Evolutionary conservation across 768 basidiomycete species (phyloP).

Genomic region (Pulveroboletus sp.): DNA sequence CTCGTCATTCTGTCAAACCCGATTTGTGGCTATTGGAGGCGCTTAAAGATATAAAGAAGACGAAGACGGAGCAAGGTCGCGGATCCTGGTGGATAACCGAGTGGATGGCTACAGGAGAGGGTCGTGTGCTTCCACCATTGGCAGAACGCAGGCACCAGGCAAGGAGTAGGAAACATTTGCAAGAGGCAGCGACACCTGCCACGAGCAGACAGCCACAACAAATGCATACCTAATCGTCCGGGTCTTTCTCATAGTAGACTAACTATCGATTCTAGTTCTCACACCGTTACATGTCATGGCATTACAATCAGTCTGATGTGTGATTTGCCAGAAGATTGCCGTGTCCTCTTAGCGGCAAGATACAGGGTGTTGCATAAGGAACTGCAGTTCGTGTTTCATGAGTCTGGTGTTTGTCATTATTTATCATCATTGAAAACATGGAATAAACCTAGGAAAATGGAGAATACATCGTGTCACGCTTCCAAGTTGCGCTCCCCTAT

Average conservation of each 20-base stretch:
- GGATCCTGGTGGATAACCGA: slow-evolving; percentile 27
- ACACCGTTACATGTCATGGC: background rate
- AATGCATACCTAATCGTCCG: slow-evolving; percentile 4
- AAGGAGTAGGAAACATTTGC: slow-evolving; percentile 2
- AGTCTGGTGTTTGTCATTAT: no score
- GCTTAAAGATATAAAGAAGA: slow-evolving; percentile 34
- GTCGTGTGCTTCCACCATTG: slow-evolving; percentile 17
- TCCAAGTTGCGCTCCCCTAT: no score
- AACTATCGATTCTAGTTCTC: background rate
- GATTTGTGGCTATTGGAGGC: slow-evolving; percentile 37
- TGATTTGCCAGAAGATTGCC: background rate
- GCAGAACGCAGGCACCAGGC: slow-evolving; percentile 14
- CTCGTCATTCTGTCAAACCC: slow-evolving; percentile 31
- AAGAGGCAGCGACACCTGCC: slow-evolving; percentile 1
- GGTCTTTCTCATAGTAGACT: slow-evolving; percentile 4
- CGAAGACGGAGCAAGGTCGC: slow-evolving; percentile 28
- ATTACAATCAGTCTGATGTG: background rate
- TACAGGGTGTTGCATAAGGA: background rate
- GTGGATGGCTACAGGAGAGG: slow-evolving; percentile 24
- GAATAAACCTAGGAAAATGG: no score
- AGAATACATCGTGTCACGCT: no score
- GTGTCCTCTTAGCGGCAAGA: no score
- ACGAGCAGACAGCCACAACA: background rate
- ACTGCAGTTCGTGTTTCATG: background rate
- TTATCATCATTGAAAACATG: no score